Evolutionary conservation across 306 rosid genomes (phyloP).

Genomic region (Carpinus fangiana): DNA sequence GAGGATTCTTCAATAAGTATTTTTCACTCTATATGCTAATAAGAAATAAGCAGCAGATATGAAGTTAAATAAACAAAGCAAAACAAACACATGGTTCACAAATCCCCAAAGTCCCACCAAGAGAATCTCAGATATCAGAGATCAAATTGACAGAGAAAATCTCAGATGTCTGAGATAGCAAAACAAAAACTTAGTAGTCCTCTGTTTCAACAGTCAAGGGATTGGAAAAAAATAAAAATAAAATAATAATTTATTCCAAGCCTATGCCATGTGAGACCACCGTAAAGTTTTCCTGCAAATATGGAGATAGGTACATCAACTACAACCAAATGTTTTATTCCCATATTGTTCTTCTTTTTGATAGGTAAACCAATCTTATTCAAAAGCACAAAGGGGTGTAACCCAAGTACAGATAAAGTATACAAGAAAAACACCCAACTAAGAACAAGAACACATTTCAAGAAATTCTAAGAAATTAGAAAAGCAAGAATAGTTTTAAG

Average conservation of each 20-base stretch:
- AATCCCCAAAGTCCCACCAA: neutral
- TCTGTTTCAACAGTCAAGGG: neutral
- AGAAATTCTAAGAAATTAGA: too few species aligned
- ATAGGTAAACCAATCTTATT: too few species aligned
- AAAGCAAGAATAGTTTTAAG: too few species aligned
- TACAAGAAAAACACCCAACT: too few species aligned
- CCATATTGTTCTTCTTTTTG: too few species aligned
- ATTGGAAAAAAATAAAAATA: neutral
- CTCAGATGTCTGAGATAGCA: too few species aligned
- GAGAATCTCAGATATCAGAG: neutral
- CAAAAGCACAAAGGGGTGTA: too few species aligned
- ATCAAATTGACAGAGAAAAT: neutral
- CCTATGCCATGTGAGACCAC: neutral
- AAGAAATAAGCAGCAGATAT: neutral
- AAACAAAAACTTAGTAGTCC: neutral
- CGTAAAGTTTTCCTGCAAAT: neutral
- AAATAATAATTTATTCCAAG: neutral
- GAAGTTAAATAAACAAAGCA: neutral
- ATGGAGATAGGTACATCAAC: neutral
- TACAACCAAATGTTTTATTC: too few species aligned
- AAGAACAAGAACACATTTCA: too few species aligned
- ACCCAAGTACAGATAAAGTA: too few species aligned
- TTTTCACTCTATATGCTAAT: neutral
- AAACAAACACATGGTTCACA: neutral
- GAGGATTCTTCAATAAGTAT: neutral